Base-by-base conservation (phyloP, 192 early-diverging fungal species). In the Coemansia sp. region DNA sequence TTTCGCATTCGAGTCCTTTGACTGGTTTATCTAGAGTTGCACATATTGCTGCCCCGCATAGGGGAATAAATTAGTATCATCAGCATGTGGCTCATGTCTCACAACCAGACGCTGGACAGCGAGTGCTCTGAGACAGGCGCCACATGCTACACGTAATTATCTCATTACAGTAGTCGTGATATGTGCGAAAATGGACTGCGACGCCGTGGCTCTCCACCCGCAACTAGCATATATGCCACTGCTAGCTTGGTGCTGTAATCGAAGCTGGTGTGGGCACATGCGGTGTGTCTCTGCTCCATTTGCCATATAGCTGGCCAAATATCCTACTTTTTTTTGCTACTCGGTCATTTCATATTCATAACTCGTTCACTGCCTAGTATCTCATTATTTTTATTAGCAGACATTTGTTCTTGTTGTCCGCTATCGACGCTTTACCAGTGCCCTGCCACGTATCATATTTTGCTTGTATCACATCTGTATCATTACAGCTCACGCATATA, bases 221-320 rank as follows among this genome's bases (percentile, higher is more conserved):
- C 18, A 13, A 60, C 16, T 34, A 36, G 16, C 31, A 9, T 22
- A 34, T 58, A 29, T 4, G 7, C 2, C 38, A 41, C 38, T 12
- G 15, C 2, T n/a, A 62, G 9, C 16, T 11, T 39, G n/a, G 18
- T 12, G 3, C 7, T 40, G 39, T 15, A 60, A 24, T 62, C n/a
- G 18, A 41, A 16, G 39, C 20, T 38, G 31, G 60, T n/a, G 36
- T 38, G 18, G 15, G 8, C 36, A 36, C 60, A 16, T 22, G 60
- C 8, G 10, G 8, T 40, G 61, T 16, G 15, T 16, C 31, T 8
- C 57, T 36, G 3, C 29, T 34, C 13, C 7, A 39, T 22, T 62
- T 62, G 31, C 61, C 61, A 62, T 62, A 62, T 62, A 62, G n/a
- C 36, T 13, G 61, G 38, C 39, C 13, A 20, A 62, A 13, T 62